phyloP scores from a whole-genome alignment of 2,329 filamentous ascomycete species.

The Blastomyces parvus region DNA sequence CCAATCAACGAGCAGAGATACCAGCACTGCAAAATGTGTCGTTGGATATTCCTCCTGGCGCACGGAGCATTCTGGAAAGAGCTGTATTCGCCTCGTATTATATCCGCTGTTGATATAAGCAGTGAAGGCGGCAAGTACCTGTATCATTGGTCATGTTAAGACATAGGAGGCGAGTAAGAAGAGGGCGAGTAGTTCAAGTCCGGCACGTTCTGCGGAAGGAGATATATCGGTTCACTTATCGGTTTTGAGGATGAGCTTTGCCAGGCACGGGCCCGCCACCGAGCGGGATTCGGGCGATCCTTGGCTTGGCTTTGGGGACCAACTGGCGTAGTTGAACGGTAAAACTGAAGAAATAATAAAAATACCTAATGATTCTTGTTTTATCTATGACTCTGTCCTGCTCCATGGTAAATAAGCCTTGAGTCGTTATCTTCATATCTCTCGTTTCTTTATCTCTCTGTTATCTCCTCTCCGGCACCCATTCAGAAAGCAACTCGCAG shows the following conservation, averaged over 20 bases:
- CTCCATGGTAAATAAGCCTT: neutral
- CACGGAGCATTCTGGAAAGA: neutral
- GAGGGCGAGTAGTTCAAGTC: no score
- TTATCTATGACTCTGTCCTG: neutral
- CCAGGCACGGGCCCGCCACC: neutral
- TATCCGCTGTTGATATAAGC: neutral
- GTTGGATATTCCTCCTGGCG: neutral
- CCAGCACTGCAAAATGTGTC: neutral
- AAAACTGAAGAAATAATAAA: neutral
- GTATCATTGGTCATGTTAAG: neutral
- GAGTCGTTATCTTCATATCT: neutral
- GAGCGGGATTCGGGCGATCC: neutral
- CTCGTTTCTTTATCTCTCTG: neutral
- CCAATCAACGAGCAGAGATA: conserved; percentile 11
- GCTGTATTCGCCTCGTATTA: neutral
- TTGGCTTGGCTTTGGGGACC: neutral
- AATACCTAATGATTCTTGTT: neutral
- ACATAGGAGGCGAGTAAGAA: no score
- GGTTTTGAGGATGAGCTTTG: neutral
- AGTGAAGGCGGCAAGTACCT: neutral
- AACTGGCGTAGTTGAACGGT: no score
- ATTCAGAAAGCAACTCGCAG: neutral
- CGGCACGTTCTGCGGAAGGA: no score
- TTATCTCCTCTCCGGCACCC: neutral
- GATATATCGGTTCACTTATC: no score